These are phyloP conservation scores for Oryza coarctata DNA, from an alignment of 176 grass and related monocot genomes.

Conservation along the genomic window DNA sequence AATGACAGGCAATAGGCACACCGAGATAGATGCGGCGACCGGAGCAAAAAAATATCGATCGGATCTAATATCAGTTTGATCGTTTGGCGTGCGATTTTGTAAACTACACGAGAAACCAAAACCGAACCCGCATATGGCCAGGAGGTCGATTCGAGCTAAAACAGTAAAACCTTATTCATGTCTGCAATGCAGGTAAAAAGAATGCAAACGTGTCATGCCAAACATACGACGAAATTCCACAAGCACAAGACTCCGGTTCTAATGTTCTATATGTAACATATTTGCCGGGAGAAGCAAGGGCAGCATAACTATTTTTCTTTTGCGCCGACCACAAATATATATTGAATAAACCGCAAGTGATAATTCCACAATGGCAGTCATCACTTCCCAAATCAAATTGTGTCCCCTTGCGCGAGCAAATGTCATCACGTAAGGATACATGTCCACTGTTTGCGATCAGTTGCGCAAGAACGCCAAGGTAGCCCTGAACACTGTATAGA, in stretches of 20 bases:
- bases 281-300: neutral
- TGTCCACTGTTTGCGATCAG: slow-evolving; percentile 16
- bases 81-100: neutral
- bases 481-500: slow-evolving; percentile 23
- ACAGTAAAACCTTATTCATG: neutral
- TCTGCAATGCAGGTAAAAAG: neutral
- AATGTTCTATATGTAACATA: neutral
- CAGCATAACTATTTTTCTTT: neutral
- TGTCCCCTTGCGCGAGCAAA: slow-evolving; percentile 6
- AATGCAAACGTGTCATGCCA: neutral
- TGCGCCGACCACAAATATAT: neutral
- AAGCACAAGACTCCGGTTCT: neutral
- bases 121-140: neutral
- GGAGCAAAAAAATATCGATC: neutral
- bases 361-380: slow-evolving; percentile 7
- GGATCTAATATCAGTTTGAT: neutral
- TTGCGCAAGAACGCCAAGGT: slow-evolving; percentile 27
- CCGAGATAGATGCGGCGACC: too few relatives aligned
- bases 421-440: slow-evolving; percentile 31
- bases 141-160: neutral
- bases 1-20: too few relatives aligned
- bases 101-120: neutral
- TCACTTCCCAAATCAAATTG: slow-evolving; percentile 21
- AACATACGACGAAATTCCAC: neutral
- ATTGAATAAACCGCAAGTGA: slow-evolving; percentile 3